Base-by-base conservation (phyloP, 2,329 filamentous ascomycete genomes). In the Parastagonospora nodorum region DNA sequence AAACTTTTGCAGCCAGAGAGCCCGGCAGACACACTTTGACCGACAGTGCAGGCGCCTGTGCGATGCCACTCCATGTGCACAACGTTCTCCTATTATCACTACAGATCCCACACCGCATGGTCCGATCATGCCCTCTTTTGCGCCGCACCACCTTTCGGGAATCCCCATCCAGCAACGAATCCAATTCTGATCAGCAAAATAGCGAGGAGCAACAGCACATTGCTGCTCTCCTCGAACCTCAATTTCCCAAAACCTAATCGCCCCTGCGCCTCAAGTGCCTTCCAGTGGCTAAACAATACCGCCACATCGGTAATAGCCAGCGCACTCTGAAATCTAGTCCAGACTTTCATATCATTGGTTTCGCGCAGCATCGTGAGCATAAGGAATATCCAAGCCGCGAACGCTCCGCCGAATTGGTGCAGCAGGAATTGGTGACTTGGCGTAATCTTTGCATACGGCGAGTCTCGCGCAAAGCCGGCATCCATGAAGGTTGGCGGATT, bases 351-450 rank as follows among this genome's bases (percentile, higher is more conserved):
- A 12, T 54, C 51, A 2, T 37, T 41, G 2, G 51, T 48, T 15
- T 47, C 28, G 5, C 43, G 43, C 16, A 50, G 40, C 47, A 54
- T 41, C 14, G 42, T 40, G 16, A 41, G 8, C 47, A 48, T 43
- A 9, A 44, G 24, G 27, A 50, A 38, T 7, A 39, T 43, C 32
- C 45, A 48, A 14, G 38, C 37, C 29, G 41, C 36, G 24, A 50
- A 48, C 2, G 47, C 12, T 4, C 47, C 51, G 27, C 43, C 51
- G 6, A 42, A 37, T 45, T 50, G 51, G 30, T 50, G 46, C 33
- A 50, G 27, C 9, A 50, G 42, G 16, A 50, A 42, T 10, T 27
- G 19, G 40, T 54, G 51, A 9, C 31, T 39, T 9, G 51, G 51
- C 29, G 51, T 50, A 15, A 54, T 14, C 14, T 32, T 33, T 1